A percentile compares a stretch with the other conserved stretches of the same genome.
Evolutionary conservation across 306 rosid species (phyloP).

Genomic region (Sesbania bispinosa): DNA sequence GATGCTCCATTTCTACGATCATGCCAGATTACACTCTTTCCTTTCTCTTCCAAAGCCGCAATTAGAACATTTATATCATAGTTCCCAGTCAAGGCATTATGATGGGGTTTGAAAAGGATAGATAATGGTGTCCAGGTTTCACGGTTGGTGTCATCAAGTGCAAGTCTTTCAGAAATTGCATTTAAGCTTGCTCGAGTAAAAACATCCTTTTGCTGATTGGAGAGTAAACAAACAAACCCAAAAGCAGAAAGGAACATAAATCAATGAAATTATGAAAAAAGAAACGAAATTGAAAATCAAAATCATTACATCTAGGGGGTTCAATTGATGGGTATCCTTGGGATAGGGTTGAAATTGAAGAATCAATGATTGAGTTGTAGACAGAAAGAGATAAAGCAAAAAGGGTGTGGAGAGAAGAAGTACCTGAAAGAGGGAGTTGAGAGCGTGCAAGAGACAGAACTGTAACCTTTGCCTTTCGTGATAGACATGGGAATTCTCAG

Average conservation of each 20-base stretch:
- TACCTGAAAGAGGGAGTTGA: conserved; percentile 95
- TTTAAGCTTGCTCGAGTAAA: conserved; percentile 63
- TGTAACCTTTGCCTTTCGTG: conserved; percentile 85
- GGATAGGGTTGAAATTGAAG: conserved; percentile 17
- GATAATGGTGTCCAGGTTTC: conserved; percentile 65
- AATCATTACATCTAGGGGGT: not conserved
- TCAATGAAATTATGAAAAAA: not conserved
- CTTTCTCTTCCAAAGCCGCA: conserved; percentile 69
- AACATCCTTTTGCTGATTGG: conserved; percentile 58
- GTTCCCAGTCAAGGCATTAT: conserved; percentile 77
- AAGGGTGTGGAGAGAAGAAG: not conserved
- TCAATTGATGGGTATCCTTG: not conserved
- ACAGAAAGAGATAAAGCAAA: not conserved
- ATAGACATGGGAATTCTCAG: conserved; percentile 46
- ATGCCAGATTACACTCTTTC: conserved; percentile 78
- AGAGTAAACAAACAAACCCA: conserved; percentile 12
- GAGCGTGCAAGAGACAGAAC: conserved; percentile 78
- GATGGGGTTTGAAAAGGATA: conserved; percentile 71
- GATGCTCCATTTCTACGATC: conserved; percentile 66
- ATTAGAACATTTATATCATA: conserved; percentile 88
- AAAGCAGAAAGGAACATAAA: not conserved
- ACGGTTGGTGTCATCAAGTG: conserved; percentile 46
- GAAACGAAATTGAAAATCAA: not conserved
- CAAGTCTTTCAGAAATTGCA: conserved; percentile 67
- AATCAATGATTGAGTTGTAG: not conserved